Evolutionary conservation across 306 rosid species (phyloP), one percentile per base, ranked within the genome.

Genomic region (Casuarina cunninghamiana): DNA sequence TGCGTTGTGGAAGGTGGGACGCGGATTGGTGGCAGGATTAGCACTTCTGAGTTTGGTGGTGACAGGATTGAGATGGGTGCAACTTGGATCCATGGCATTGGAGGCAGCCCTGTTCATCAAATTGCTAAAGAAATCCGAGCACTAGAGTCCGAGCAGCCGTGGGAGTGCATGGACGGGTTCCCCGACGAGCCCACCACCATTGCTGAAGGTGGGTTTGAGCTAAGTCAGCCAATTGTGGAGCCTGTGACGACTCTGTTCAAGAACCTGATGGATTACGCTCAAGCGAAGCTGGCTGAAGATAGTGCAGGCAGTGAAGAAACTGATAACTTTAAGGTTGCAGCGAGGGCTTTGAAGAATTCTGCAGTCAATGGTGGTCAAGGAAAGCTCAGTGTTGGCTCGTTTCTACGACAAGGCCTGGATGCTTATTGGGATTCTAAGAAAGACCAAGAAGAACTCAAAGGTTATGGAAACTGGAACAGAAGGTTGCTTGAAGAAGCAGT

Each of bases 11-110:
- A 95, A 62, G 99, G 96, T 49, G 99, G 99, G 76, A 75, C 76
- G 4, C 85, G 99, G 76, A 82, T 95, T 75, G 99, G 99, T 2
- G 99, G 99, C 57, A 90, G 99, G 89, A 91, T 95, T 75, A 91
- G 85, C 91, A 88, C 97, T 39, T 86, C 89, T 0, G 97, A 93
- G 87, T 95, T 95, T 72, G 97, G 97, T 69, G 97, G 99, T 67
- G 96, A 91, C 89, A 76, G 83, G 42, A 89, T 95, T 70, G 99
- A 95, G 90, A 89, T 93, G 97, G 99, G 99, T 32, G 99, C 99
- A 66, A 95, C 99, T 50, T 95, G 99, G 99, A 95, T 95, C 90
- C 99, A 95, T 72, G 99, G 99, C 77, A 95, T 90, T 87, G 90
- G 84, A 7, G 95, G 90, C 35, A 95, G 99, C 72, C 99, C 99